Base-by-base conservation (phyloP, 106 monocot species). In the Dioscorea dumetorum region DNA sequence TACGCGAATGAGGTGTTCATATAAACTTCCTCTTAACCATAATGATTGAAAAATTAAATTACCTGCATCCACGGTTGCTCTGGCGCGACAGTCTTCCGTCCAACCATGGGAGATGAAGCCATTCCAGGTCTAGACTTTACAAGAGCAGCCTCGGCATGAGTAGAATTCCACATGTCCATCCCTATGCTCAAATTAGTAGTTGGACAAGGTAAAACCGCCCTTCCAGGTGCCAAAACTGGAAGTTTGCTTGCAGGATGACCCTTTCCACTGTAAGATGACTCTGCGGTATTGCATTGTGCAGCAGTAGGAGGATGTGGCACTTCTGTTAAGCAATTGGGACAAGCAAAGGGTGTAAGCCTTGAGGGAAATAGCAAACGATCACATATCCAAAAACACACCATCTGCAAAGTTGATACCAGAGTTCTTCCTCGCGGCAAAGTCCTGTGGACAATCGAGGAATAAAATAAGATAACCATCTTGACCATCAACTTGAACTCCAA, bases 171-270 rank as follows among this genome's bases (percentile, higher is more conserved):
- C 32, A 81, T 33, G 49, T 84, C 81, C 81, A 88, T 82, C 16
- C 81, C 41, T 41, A 41, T 41, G 62, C 82, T 84, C 76, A 79
- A 68, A 70, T 84, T 88, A 71, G 88, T 66, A 17, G 73, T 41
- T 48, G 84, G 68, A 32, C 56, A 57, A 61, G 84, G 61, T 50
- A 84, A 67, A 5, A 78, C 63, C 33, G 84, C 57, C 56, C 79
- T 78, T 32, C 79, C 88, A 17, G 88, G 84, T n/a, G 81, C 84
- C 28, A 81, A 82, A 52, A 84, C 88, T 12, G 88, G 81, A 51
- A 88, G 84, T 58, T 88, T 88, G 21, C 79, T 50, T 8, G 72
- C 75, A 73, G 82, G 34, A 54, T 82, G 71, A 11, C 24, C 70
- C 64, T 57, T 73, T 48, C 59, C 70, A 72, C 60, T 61, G 32